These are phyloP conservation scores for Synchytrium microbalum DNA, from an alignment of 371 early-diverging fungal species.

Conservation along the genomic window DNA sequence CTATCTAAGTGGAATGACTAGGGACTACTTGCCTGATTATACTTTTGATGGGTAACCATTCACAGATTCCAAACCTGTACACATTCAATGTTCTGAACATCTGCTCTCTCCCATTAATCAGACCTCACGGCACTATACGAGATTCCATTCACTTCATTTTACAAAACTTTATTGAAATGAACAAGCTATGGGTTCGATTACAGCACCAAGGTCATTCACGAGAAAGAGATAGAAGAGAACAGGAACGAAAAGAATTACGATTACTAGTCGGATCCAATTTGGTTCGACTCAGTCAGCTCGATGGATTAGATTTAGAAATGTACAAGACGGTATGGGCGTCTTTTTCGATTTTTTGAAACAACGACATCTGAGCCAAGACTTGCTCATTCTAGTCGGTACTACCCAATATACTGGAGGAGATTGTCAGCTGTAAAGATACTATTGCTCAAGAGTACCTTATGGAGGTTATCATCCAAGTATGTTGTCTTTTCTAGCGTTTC, in stretches of 20 bases:
- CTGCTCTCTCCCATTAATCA: conserved; percentile 17
- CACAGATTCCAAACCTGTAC: background rate
- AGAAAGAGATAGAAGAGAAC: conserved; percentile 86
- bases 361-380: background rate
- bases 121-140: conserved; percentile 70
- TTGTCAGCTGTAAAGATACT: conserved; percentile 89
- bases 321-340: conserved; percentile 57
- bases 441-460: conserved; percentile 98
- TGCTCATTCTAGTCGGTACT: conserved; percentile 51
- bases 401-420: conserved; percentile 87
- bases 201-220: conserved; percentile 92
- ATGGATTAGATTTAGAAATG: conserved; percentile 70
- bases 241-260: conserved; percentile 87
- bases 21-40: conserved; percentile 68
- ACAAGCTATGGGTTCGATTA: conserved; percentile 96
- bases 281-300: conserved; percentile 84
- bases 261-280: conserved; percentile 94
- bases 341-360: conserved; percentile 12
- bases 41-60: conserved; percentile 25
- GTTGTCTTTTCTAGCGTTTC: background rate
- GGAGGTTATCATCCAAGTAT: conserved; percentile 94
- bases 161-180: conserved; percentile 96
- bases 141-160: conserved; percentile 91
- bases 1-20: conserved; percentile 84
- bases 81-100: conserved; percentile 45